Conservation (phyloP, 495 filamentous ascomycete genomes). For the Aspergillus heteromorphus region DNA sequence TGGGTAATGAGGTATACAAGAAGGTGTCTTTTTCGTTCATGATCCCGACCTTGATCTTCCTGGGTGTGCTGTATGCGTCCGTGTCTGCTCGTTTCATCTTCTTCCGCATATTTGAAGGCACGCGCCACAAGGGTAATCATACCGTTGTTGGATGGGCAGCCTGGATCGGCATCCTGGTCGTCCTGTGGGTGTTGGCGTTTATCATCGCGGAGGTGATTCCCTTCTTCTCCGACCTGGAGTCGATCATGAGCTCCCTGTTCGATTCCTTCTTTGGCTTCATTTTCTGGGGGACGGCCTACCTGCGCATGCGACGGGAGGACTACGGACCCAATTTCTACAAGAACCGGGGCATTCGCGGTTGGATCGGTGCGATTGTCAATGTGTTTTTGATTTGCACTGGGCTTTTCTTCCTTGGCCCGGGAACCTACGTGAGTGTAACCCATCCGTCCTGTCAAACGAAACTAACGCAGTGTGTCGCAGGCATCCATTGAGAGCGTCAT, state of each 20-base stretch:
- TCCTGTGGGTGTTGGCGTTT: slow-evolving; percentile 71
- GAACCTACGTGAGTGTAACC: slow-evolving; percentile 67
- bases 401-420: slow-evolving; percentile 66
- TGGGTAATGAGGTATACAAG: slow-evolving; percentile 65
- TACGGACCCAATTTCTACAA: slow-evolving; percentile 56
- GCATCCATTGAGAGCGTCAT: slow-evolving; percentile 60
- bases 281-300: slow-evolving; percentile 86
- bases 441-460: background rate
- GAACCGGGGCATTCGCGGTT: slow-evolving; percentile 55
- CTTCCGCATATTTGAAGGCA: slow-evolving; percentile 75
- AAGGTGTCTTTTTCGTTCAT: slow-evolving; percentile 87
- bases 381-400: slow-evolving; percentile 65
- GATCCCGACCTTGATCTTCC: slow-evolving; percentile 86
- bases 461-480: slow-evolving; percentile 21
- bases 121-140: slow-evolving; percentile 69
- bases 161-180: slow-evolving; percentile 70
- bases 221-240: slow-evolving; percentile 79
- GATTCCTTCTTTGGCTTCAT: slow-evolving; percentile 93
- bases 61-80: slow-evolving; percentile 82
- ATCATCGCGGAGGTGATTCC: slow-evolving; percentile 86
- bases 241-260: slow-evolving; percentile 84
- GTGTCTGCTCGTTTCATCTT: slow-evolving; percentile 84
- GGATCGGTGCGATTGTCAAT: slow-evolving; percentile 58
- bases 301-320: slow-evolving; percentile 72
- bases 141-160: slow-evolving; percentile 75